Percentiles rank a stretch among this genome's conserved stretches.
These are phyloP conservation scores for Saccharum spontaneum DNA, from an alignment of 176 grass and related monocot genomes.

Conservation along the genomic window DNA sequence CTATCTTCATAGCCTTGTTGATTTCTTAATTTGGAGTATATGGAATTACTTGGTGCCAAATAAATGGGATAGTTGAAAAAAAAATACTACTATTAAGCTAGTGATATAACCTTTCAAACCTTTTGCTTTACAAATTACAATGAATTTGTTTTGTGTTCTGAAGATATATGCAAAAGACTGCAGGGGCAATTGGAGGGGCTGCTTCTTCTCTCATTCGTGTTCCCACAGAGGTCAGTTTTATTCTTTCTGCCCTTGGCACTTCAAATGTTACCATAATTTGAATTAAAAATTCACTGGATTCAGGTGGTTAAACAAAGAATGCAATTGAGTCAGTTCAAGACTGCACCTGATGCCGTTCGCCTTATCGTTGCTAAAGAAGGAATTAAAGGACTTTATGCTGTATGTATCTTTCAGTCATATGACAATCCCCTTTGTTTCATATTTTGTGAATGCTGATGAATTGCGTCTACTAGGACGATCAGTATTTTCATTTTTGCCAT, in stretches of 20 bases:
- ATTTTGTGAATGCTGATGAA: not conserved
- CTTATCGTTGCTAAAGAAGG: conserved; percentile 66
- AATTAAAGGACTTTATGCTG: conserved; percentile 57
- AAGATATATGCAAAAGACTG: conserved; percentile 44
- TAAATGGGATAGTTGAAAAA: not conserved
- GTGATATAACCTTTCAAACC: not conserved
- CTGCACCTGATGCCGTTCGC: conserved; percentile 60
- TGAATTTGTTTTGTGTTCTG: conserved; percentile 6
- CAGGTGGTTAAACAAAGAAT: conserved; percentile 78
- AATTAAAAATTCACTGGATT: not conserved
- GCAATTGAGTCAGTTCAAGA: conserved; percentile 65
- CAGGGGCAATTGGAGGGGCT: conserved; percentile 68
- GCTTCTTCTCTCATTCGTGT: conserved; percentile 71
- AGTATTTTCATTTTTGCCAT: not conserved
- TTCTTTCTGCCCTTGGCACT: not conserved
- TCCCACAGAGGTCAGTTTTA: conserved; percentile 50
- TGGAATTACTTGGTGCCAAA: not conserved
- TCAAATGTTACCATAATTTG: not conserved
- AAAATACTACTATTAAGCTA: not conserved
- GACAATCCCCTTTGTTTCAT: not conserved
- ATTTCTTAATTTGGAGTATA: not conserved
- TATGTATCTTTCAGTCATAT: conserved; percentile 21
- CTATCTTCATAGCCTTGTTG: not conserved
- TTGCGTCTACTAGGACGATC: not conserved
- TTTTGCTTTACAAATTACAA: conserved; percentile 14